Percentiles rank a stretch among this genome's conserved stretches.
phyloP scores from a whole-genome alignment of 257 asterid species.

The Scutellaria barbata region DNA sequence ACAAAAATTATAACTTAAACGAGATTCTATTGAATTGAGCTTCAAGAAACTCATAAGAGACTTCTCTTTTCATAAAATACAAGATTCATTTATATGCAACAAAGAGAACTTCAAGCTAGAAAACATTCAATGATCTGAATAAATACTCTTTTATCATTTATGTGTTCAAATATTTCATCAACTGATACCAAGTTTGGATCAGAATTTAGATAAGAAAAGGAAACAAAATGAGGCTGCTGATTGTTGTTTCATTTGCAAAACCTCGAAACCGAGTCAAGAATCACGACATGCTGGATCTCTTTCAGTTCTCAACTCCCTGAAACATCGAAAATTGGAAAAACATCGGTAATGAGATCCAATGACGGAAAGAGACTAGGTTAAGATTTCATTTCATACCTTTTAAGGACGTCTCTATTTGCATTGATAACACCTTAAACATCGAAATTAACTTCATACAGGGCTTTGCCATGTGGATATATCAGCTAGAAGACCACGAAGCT shows the following conservation, averaged over 20 bases:
- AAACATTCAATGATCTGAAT: no score
- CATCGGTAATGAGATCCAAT: background rate
- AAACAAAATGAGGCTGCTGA: background rate
- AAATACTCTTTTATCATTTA: no score
- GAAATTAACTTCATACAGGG: slow-evolving; percentile 51
- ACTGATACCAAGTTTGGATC: background rate
- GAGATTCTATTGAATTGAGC: background rate
- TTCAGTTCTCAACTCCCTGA: slow-evolving; percentile 25
- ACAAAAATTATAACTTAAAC: no score
- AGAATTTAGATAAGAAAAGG: background rate
- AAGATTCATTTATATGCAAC: background rate
- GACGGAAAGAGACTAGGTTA: background rate
- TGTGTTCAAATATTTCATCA: background rate
- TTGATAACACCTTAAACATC: slow-evolving; percentile 1
- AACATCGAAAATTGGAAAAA: background rate
- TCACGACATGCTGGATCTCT: background rate
- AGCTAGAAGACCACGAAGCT: slow-evolving; percentile 66
- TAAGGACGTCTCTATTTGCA: background rate
- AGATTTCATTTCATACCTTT: slow-evolving; percentile 17
- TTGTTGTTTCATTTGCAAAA: background rate
- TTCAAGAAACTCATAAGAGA: background rate
- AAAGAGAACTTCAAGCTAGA: background rate
- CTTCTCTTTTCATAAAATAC: background rate
- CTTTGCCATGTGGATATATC: slow-evolving; percentile 92
- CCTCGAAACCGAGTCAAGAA: background rate